Evolutionary conservation across 306 rosid genomes (phyloP), one percentile per base, ranked within the genome.

Genomic region (Erythrophleum fordii): DNA sequence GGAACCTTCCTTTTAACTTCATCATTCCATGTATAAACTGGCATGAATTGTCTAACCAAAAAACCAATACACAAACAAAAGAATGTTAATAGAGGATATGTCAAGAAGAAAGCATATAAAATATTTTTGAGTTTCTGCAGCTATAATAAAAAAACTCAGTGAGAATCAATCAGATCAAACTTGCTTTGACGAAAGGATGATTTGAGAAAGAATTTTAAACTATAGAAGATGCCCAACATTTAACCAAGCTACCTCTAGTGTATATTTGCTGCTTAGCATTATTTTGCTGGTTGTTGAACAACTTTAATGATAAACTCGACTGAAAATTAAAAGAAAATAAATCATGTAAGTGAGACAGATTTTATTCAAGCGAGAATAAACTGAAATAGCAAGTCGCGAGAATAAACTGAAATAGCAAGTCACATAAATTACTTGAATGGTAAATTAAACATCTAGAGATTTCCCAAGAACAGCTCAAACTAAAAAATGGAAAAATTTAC

Each of bases 211-310:
- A 83, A 79, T 37, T 59, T 9, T 56, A 66, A 80, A 70, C 56
- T 80, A 78, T 0, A 42, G 10, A 41, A 88, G 81, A 35, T 67
- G 69, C 73, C 42, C 35, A 76, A 64, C 48, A 78, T 31, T 82
- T 65, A 83, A 67, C 80, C 72, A 77, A 83, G 76, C 74, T 85
- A 94, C 98, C 94, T 88, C 88, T 84, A 60, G 81, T 59, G 81
- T 75, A 82, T 83, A 85, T 81, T 66, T 76, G 84, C 77, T 82
- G n/a, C n/a, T n/a, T n/a, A n/a, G n/a, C n/a, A n/a, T n/a, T n/a
- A n/a, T n/a, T n/a, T n/a, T n/a, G n/a, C 64, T 82, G 88, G 82
- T 82, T 84, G 58, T 73, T 74, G 73, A 83, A 82, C 78, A 68
- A 80, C 49, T 83, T 75, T 71, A 20, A 89, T 31, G 95, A 82